Percentiles rank a stretch among this genome's conserved stretches.
Conservation (phyloP, 2,329 filamentous ascomycete species). For the Penicillium sp. region DNA sequence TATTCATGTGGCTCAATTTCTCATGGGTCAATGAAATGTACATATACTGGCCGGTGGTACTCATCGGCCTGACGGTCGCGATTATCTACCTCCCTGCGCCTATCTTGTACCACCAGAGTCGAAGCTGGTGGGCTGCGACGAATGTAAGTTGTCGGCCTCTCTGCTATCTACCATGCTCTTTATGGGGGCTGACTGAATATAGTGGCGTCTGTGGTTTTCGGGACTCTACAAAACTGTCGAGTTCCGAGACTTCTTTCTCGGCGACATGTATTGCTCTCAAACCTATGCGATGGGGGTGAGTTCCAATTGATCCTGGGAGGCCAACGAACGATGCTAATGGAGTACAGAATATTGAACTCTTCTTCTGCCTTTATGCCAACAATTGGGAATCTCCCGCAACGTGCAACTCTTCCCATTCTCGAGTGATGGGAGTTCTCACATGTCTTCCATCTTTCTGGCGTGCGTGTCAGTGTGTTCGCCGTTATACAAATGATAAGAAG, state of each 20-base stretch:
- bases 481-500: conserved; percentile 49
- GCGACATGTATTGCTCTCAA: conserved; percentile 94
- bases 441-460: conserved; percentile 84
- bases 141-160: conserved; percentile 52
- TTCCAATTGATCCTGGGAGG: neutral
- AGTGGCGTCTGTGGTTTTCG: conserved; percentile 80
- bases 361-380: conserved; percentile 88
- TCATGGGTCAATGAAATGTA: conserved; percentile 63
- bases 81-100: conserved; percentile 72
- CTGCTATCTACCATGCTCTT: too few relatives aligned
- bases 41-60: conserved; percentile 77
- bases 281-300: conserved; percentile 82
- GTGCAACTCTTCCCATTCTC: conserved; percentile 82
- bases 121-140: conserved; percentile 84
- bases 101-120: conserved; percentile 66
- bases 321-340: conserved; percentile 16
- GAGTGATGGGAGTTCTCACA: conserved; percentile 77
- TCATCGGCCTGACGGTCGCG: conserved; percentile 62
- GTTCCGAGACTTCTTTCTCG: conserved; percentile 94
- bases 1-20: conserved; percentile 89
- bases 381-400: conserved; percentile 65
- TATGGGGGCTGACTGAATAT: conserved; percentile 9
- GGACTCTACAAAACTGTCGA: conserved; percentile 81
- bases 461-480: conserved; percentile 80
- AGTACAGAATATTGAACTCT: conserved; percentile 73